A percentile compares a stretch with the other conserved stretches of the same genome.
Conservation (phyloP, 257 asterid species). For the Phtheirospermum japonicum region DNA sequence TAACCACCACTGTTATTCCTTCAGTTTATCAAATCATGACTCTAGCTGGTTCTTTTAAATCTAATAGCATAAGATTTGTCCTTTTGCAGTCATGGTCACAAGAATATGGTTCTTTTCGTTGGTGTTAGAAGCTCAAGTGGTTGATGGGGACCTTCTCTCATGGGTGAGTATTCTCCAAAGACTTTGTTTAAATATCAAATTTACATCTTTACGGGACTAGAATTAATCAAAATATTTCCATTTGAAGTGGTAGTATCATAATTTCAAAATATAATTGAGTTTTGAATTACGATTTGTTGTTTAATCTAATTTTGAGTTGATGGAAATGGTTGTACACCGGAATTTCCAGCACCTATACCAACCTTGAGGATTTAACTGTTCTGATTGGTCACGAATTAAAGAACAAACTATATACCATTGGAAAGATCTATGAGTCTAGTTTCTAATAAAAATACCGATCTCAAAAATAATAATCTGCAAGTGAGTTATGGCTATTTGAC, state of each 20-base stretch:
- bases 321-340: too few species aligned
- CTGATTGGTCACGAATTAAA: too few species aligned
- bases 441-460: too few species aligned
- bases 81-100: slow-evolving; percentile 92
- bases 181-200: slow-evolving; percentile 9
- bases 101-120: slow-evolving; percentile 79
- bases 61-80: slow-evolving; percentile 24
- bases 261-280: too few species aligned
- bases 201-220: background rate
- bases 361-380: too few species aligned
- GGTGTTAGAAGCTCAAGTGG: slow-evolving; percentile 80
- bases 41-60: slow-evolving; percentile 18
- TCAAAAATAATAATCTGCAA: too few species aligned
- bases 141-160: slow-evolving; percentile 89
- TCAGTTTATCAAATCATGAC: slow-evolving; percentile 1
- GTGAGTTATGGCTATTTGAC: too few species aligned
- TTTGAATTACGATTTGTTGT: too few species aligned
- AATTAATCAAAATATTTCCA: background rate
- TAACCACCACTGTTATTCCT: slow-evolving; percentile 23
- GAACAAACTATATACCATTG: too few species aligned
- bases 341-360: too few species aligned
- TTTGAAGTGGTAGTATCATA: background rate
- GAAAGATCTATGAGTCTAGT: too few species aligned
- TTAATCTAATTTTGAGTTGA: too few species aligned
- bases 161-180: slow-evolving; percentile 50